These are phyloP conservation scores for Tolypocladium inflatum DNA, from an alignment of 2,329 filamentous ascomycete genomes.

Conservation along the genomic window DNA sequence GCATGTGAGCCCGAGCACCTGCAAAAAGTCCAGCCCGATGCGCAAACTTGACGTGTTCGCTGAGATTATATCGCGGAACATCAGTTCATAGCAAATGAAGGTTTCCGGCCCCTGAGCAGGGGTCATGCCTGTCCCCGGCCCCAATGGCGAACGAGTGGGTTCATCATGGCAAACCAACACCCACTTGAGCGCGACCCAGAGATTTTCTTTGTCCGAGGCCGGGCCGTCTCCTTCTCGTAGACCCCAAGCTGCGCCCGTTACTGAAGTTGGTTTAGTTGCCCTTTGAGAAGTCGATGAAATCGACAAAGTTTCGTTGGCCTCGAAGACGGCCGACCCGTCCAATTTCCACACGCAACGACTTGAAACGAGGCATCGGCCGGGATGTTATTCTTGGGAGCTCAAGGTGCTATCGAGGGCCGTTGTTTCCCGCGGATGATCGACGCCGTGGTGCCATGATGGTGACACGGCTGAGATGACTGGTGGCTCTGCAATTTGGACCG, in stretches of 20 bases:
- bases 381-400: background rate
- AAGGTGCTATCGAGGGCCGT: background rate
- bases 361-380: background rate
- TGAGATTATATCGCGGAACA: background rate
- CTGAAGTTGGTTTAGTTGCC: background rate
- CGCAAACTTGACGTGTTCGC: background rate
- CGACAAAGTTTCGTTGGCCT: background rate
- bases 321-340: background rate
- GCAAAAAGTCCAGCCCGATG: background rate
- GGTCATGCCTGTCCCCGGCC: background rate
- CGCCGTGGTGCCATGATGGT: background rate
- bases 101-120: conserved; percentile 3
- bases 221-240: background rate
- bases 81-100: conserved; percentile 3
- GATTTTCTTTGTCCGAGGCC: background rate
- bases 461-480: background rate
- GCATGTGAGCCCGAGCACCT: background rate
- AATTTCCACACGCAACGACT: background rate
- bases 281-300: background rate
- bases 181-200: background rate
- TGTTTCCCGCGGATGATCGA: background rate
- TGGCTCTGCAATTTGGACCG: background rate
- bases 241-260: background rate
- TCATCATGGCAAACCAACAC: background rate
- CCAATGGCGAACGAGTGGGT: background rate